Evolutionary conservation across 2,329 filamentous ascomycete genomes (phyloP).

Genomic region (Chrysoporthe austroafricana): DNA sequence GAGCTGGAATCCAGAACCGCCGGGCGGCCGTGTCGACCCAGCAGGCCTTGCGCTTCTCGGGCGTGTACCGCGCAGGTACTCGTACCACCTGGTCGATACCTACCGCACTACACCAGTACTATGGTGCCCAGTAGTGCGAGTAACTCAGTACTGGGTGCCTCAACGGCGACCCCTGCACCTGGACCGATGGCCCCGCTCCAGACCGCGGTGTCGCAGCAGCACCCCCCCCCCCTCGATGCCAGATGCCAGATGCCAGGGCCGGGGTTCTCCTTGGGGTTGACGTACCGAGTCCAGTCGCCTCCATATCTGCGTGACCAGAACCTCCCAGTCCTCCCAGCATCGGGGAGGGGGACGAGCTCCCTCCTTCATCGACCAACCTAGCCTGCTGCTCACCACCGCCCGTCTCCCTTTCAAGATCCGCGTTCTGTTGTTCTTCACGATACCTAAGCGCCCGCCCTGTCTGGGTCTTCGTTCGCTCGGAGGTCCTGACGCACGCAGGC

Average conservation of each 20-base stretch:
- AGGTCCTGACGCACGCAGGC: constrained; percentile 12
- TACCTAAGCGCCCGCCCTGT: constrained; percentile 16
- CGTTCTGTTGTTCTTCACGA: constrained; percentile 16
- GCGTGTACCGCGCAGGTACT: not conserved
- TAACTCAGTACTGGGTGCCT: not conserved
- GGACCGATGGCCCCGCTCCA: not conserved
- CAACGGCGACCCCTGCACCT: not conserved
- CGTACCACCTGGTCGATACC: not conserved
- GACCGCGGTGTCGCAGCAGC: not conserved
- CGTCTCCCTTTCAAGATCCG: constrained; percentile 13
- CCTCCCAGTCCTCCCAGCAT: not conserved
- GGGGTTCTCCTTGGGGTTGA: constrained; percentile 11
- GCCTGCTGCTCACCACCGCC: constrained; percentile 19
- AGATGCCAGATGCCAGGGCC: constrained; percentile 14
- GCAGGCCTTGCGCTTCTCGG: not conserved
- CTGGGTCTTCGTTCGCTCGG: constrained; percentile 20
- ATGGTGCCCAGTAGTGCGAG: not conserved
- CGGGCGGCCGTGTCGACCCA: not conserved
- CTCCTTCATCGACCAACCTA: constrained; percentile 14
- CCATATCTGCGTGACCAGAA: not conserved
- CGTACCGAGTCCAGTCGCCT: constrained; percentile 4
- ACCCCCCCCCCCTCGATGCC: constrained; percentile 5
- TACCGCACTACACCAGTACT: too few relatives aligned
- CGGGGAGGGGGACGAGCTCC: not conserved
- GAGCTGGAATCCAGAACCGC: not conserved